Evolutionary conservation across 345 rosid genomes (phyloP), one percentile per base, ranked within the genome.

Genomic region (Pelargonium nanum): DNA sequence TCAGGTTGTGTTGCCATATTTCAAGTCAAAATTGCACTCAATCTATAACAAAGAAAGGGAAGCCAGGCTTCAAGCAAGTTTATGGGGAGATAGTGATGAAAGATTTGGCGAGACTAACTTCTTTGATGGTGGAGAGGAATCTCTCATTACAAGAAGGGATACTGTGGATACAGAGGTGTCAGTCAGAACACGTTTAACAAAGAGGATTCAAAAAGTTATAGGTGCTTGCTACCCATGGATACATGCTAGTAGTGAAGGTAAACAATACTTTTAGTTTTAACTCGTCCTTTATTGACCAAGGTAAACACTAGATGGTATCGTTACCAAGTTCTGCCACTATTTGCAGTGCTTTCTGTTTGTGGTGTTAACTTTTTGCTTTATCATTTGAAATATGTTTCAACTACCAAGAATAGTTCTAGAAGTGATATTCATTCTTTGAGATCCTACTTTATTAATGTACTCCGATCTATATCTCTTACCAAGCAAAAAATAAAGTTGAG

Each of bases 221-320:
- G 89, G 83, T 69, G 75, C 79, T 58, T 89, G 90, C 74, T 90
- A 85, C 72, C 97, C 99, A 26, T 90, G 86, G 95, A 48, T 94
- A 51, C 99, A 88, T 83, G 97, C 99, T 53, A 82, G 88, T 50
- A 75, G 81, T 67, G 99, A 90, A 88, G 99, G 99, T 94, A 74
- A 26, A 53, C 65, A 54, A 56, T 58, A 58, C 62, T 30, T 25
- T 26, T 0, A 13, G 20, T 23, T 62, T 17, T 40, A 12, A 0
- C 16, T n/a, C n/a, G n/a, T n/a, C n/a, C n/a, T n/a, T n/a, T n/a
- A n/a, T n/a, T n/a, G n/a, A n/a, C n/a, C n/a, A n/a, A n/a, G n/a
- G n/a, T n/a, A n/a, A n/a, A n/a, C n/a, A n/a, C n/a, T n/a, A n/a
- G n/a, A n/a, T n/a, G n/a, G n/a, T n/a, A n/a, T n/a, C n/a, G n/a